Evolutionary conservation across 1,284 basidiomycete species (phyloP), one percentile per base, ranked within the genome.

Genomic region (Ganoderma resinaceum): DNA sequence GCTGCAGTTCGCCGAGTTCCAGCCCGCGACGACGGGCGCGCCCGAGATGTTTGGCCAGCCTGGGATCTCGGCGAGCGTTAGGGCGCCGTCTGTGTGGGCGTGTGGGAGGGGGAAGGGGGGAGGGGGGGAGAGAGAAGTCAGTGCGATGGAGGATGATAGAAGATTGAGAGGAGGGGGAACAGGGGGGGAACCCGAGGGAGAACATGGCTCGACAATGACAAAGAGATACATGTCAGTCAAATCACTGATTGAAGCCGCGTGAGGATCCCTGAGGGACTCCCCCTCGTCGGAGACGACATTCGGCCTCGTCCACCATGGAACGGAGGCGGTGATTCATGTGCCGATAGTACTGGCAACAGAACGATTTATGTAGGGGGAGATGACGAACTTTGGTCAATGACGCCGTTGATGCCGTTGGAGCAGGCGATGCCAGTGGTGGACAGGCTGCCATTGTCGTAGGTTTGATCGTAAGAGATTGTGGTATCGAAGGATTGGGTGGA

Each of bases 31-130:
- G 23, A 78, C 79, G 53, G 73, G 73, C 7, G 80, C 81, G 35
- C 83, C 87, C n/a, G 85, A 86, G 72, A 89, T 77, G 73, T 82
- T 77, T 20, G 87, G 87, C 78, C 83, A 89, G 23, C 61, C 75
- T n/a, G 85, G 84, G 60, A 89, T 78, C 18, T 79, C 78, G 9
- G 80, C 80, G 72, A 88, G 84, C 23, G 81, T 87, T 26, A 76
- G 77, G 75, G 80, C 87, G 2, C 80, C 81, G 67, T 61, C 35
- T 49, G 37, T 49, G 37, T 14, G 5, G 31, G 38, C 11, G n/a
- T 9, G 33, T 29, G 37, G 3, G 20, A 3, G 8, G 5, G 20
- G 14, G 49, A 11, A 2, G 18, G 38, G 7, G 18, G 6, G 42
- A 43, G 8, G 46, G 42, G 20, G 18, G 14, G 12, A n/a, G 9